A percentile compares a stretch with the other conserved stretches of the same genome.
Conservation (phyloP, 73 alveolate genomes). For the Durusdinium trenchii region DNA sequence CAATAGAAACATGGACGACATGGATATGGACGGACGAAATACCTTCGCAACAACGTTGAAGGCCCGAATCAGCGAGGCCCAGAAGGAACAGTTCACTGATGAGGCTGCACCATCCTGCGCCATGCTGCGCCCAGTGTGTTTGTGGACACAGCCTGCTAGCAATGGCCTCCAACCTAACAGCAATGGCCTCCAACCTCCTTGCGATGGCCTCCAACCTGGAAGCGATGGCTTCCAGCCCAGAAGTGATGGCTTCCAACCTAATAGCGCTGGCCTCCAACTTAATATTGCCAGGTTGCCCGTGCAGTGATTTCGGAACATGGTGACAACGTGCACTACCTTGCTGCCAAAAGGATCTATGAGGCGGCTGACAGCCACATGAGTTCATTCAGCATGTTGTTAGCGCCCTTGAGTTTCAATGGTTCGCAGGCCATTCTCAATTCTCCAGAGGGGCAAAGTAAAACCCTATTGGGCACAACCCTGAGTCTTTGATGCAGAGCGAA, state of each 20-base stretch:
- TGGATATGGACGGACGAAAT: background rate
- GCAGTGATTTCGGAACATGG: background rate
- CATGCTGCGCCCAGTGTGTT: too few relatives aligned
- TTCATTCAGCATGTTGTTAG: background rate
- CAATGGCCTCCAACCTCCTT: too few relatives aligned
- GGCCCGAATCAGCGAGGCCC: background rate
- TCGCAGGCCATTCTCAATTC: background rate
- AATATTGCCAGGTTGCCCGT: background rate
- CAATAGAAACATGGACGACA: background rate
- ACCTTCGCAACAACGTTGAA: background rate
- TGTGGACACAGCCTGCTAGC: too few relatives aligned
- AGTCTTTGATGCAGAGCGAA: too few relatives aligned
- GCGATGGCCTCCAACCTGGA: too few relatives aligned
- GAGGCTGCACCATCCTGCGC: background rate
- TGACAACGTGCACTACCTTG: constrained; percentile 15
- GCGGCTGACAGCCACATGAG: background rate
- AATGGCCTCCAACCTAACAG: too few relatives aligned
- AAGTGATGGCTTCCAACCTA: too few relatives aligned
- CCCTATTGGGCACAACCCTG: constrained; percentile 38
- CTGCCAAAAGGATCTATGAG: constrained; percentile 20
- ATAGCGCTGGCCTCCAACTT: too few relatives aligned
- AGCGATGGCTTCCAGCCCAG: too few relatives aligned
- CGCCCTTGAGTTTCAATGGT: too few relatives aligned
- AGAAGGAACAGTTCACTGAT: background rate
- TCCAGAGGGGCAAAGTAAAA: constrained; percentile 21